Evolutionary conservation across 2,329 filamentous ascomycete genomes (phyloP), one percentile per base, ranked within the genome.

Genomic region (Emergomyces africanus): DNA sequence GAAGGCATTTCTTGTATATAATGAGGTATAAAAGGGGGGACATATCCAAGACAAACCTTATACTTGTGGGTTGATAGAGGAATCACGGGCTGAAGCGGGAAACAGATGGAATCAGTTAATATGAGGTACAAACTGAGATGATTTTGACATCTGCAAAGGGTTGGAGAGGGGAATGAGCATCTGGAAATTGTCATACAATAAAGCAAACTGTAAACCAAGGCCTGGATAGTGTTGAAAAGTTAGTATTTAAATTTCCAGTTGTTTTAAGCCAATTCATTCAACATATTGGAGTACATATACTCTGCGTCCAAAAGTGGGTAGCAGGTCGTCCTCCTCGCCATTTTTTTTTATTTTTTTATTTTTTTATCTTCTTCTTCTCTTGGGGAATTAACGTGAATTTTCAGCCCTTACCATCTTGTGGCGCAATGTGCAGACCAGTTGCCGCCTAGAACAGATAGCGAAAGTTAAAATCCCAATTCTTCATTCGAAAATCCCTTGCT

Each of bases 21-120:
- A 25, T 18, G 15, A 30, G 39, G 2, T 10, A 42, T 12, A n/a
- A n/a, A 12, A 14, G 23, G 53, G 5, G 15, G 8, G 12, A 44
- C 14, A 8, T 6, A n/a, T 35, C n/a, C 33, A 59, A 60, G 55
- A 71, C 78, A 69, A 78, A 87, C 85, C 69, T 84, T 82, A 57
- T 70, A 68, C 54, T 71, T 72, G 59, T 67, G 64, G 15, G 62
- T 62, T 20, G 69, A 64, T 12, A 72, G 64, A 10, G 70, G 70
- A 37, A 72, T 63, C 25, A 71, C 57, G 6, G 70, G 70, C 66
- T 67, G 57, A 14, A 49, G n/a, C 5, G 28, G 14, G 46, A 35
- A 37, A 14, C n/a, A 58, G 25, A 33, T 42, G n/a, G 5, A 39
- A 28, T 39, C 39, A 33, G 37, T 55, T 42, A 15, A 42, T 54